Conservation (phyloP, 2,329 filamentous ascomycete species). For the Teratosphaeriaceae sp. region DNA sequence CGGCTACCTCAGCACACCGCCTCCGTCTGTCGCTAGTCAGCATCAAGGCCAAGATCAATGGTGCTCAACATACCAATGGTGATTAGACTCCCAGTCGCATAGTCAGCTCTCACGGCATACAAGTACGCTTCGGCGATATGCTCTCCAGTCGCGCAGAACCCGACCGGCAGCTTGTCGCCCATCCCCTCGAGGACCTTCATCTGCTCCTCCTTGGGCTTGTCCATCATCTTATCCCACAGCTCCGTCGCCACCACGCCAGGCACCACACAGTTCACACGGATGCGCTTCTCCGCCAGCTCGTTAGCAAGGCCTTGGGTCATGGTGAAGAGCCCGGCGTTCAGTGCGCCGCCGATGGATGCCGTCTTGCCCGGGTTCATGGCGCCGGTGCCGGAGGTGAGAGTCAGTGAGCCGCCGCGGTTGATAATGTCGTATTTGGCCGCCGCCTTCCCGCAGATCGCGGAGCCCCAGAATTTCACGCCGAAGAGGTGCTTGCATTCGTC, state of each 20-base stretch:
- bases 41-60: neutral
- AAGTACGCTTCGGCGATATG: conserved; percentile 8
- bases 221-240: conserved; percentile 8
- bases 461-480: conserved; percentile 8
- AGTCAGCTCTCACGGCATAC: conserved; percentile 6
- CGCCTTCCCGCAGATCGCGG: conserved; percentile 5
- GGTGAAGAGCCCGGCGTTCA: conserved; percentile 7
- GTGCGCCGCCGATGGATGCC: conserved; percentile 4
- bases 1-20: neutral
- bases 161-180: conserved; percentile 3
- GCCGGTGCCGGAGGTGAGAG: conserved; percentile 6
- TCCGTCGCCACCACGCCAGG: conserved; percentile 4
- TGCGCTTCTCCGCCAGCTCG: conserved; percentile 4
- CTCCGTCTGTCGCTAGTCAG: neutral
- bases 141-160: conserved; percentile 5
- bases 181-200: neutral
- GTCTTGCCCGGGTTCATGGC: conserved; percentile 7
- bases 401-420: conserved; percentile 5
- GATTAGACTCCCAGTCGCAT: conserved; percentile 6
- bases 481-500: conserved; percentile 7
- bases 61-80: conserved; percentile 2
- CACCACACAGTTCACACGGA: conserved; percentile 5
- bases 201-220: conserved; percentile 3
- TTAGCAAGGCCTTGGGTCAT: conserved; percentile 7
- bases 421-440: conserved; percentile 8